Base-by-base conservation (phyloP, 1,284 basidiomycete genomes). In the Naganishia sp. region DNA sequence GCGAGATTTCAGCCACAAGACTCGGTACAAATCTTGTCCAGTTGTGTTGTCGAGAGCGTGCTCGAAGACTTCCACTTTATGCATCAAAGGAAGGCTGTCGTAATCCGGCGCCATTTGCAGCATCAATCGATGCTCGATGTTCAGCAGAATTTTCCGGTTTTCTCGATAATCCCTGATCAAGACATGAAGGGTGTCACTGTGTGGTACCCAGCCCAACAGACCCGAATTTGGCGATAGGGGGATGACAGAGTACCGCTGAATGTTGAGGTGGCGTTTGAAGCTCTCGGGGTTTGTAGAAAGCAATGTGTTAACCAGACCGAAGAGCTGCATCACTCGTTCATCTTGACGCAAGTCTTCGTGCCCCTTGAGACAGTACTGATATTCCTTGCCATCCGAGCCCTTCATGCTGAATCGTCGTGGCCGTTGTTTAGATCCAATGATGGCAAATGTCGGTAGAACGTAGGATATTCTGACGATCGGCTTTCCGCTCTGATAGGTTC, bases 101-200 rank as follows among this genome's bases (percentile, higher is more conserved):
- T 99, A 99, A 79, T 99, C 96, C 10, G 96, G 95, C 13, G 96
- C 95, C 95, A 99, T 99, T 84, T 95, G 94, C 21, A 98, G 87
- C 92, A 99, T 99, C 69, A 99, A 82, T 17, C 95, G 88, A 76
- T 98, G 96, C 81, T 99, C 96, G 68, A 99, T 97, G 78, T 99
- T 99, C 69, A 99, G 84, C 45, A 99, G 81, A 49, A 99, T 95
- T 82, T 99, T 99, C 68, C 92, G 85, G 17, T 90, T 90, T 72
- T 98, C 94, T 65, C 92, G 87, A 76, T 96, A 95, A 74, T 94
- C 94, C 75, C 94, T 90, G 78, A 99, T 94, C 42, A 99, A 86
- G 42, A 98, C 92, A 75, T 99, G 96, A n/a, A 99, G 83, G 1
- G 96, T 99, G 76, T 99, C 96, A 68, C 90, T 95, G 74, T 97